Evolutionary conservation across 331 rosid genomes (phyloP).

Genomic region (Telfairia occidentalis): DNA sequence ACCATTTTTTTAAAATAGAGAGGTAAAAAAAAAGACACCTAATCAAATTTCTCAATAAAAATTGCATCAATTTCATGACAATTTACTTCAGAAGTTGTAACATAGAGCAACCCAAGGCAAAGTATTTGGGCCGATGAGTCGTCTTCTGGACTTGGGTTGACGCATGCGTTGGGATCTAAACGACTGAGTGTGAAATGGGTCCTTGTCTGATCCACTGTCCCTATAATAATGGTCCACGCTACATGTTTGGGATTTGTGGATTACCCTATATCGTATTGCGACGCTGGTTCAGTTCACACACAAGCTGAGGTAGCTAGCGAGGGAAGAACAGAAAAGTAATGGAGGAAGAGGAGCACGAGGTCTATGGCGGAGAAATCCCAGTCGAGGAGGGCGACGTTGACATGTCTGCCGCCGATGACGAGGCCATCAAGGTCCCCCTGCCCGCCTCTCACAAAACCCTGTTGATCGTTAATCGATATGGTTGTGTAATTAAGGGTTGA

Average conservation of each 20-base stretch:
- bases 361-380: slow-evolving; percentile 93
- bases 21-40: no score
- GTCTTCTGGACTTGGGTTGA: neutral
- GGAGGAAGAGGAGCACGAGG: slow-evolving; percentile 98
- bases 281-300: neutral
- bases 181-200: neutral
- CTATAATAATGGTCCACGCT: neutral
- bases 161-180: neutral
- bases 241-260: neutral
- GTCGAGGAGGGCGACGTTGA: slow-evolving; percentile 63
- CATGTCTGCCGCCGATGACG: slow-evolving; percentile 78
- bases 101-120: neutral
- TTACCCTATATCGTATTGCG: neutral
- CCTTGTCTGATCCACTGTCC: neutral
- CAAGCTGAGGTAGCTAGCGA: neutral
- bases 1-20: no score
- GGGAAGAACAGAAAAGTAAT: slow-evolving; percentile 19
- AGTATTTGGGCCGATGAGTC: neutral
- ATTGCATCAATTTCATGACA: no score
- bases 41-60: no score
- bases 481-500: neutral
- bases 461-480: neutral
- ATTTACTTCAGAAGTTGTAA: neutral
- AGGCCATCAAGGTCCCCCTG: slow-evolving; percentile 51
- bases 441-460: neutral